Evolutionary conservation across 1,139 yeast genomes (phyloP), one percentile per base, ranked within the genome.

Genomic region (Blastobotrys aristatus): DNA sequence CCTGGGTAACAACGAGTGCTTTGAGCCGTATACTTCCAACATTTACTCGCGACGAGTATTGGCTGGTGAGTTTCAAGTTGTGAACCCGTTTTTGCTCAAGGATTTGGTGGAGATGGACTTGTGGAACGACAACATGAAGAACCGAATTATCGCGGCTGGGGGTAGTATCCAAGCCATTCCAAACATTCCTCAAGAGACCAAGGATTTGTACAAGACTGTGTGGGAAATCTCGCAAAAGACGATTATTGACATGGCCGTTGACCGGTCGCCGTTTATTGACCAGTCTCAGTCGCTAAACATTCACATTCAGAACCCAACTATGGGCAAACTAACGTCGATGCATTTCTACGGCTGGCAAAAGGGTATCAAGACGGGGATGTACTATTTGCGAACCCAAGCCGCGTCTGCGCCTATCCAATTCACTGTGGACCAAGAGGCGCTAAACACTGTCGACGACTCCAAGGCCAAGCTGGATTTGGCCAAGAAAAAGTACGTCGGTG

Each of bases 291-390:
- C 94, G 48, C 73, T 92, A 76, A 92, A 90, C 68, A 80, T 90
- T 58, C 85, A 86, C 71, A 74, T 90, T 67, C 81, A 78, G 64
- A 79, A 82, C 49, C 97, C 97, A 44, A 86, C 97, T 1, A 82
- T 86, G 82, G 95, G 95, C 53, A 90, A 90, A 67, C 75, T 92
- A 56, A 90, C 97, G n/a, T 79, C 90, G 60, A 90, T 90, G 94
- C 97, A 92, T 68, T 92, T 92, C 72, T 88, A 90, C 66, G 96
- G 96, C 40, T 92, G 97, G 97, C 84, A 84, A 69, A 85, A 83
- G 73, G 98, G 97, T 40, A 77, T 92, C 64, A 92, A 92, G 76
- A 92, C 98, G 4, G 98, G 98, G 53, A 90, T 92, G 96, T 92
- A 92, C 74, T 92, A 92, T 69, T 73, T 92, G 65, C 79, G 97